Evolutionary conservation across 352 stramenopile species (phyloP).

Genomic region (Phytophthora aleatoria): DNA sequence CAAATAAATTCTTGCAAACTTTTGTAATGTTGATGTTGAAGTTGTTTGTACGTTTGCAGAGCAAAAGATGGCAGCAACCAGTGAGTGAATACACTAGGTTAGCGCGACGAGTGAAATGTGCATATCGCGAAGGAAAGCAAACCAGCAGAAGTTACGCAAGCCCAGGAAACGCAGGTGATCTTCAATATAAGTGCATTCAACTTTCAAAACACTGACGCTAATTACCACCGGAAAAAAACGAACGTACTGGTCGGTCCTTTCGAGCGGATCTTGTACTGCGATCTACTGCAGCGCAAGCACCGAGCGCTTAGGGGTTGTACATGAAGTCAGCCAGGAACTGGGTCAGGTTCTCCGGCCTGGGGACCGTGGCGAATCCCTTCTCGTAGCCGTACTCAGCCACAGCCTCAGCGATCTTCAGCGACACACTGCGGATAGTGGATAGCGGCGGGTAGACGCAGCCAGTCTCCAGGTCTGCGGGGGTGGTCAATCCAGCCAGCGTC

Average conservation of each 20-base stretch:
- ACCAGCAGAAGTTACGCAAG: too few relatives aligned
- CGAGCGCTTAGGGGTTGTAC: slow-evolving; percentile 73
- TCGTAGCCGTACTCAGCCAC: slow-evolving; percentile 87
- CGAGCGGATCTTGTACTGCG: slow-evolving; percentile 14
- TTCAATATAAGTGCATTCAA: slow-evolving; percentile 40
- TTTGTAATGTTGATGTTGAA: not conserved
- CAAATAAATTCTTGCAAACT: not conserved
- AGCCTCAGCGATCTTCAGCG: slow-evolving; percentile 91
- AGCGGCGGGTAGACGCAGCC: slow-evolving; percentile 95
- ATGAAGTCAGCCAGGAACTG: slow-evolving; percentile 61
- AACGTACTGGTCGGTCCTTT: slow-evolving; percentile 3
- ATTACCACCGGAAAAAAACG: slow-evolving; percentile 21
- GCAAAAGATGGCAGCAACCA: too few relatives aligned
- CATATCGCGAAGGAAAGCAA: too few relatives aligned
- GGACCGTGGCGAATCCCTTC: slow-evolving; percentile 61
- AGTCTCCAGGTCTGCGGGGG: slow-evolving; percentile 87
- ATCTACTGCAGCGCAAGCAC: slow-evolving; percentile 21
- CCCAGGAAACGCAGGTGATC: slow-evolving; percentile 8
- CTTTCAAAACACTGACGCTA: slow-evolving; percentile 32
- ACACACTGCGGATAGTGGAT: slow-evolving; percentile 92
- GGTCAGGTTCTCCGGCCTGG: slow-evolving; percentile 56
- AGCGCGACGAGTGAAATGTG: too few relatives aligned
- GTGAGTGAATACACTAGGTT: too few relatives aligned
- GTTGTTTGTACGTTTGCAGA: too few relatives aligned
- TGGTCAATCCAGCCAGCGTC: slow-evolving; percentile 76